phyloP scores from a whole-genome alignment of 345 rosid species.

The Gynandropsis gynandra region DNA sequence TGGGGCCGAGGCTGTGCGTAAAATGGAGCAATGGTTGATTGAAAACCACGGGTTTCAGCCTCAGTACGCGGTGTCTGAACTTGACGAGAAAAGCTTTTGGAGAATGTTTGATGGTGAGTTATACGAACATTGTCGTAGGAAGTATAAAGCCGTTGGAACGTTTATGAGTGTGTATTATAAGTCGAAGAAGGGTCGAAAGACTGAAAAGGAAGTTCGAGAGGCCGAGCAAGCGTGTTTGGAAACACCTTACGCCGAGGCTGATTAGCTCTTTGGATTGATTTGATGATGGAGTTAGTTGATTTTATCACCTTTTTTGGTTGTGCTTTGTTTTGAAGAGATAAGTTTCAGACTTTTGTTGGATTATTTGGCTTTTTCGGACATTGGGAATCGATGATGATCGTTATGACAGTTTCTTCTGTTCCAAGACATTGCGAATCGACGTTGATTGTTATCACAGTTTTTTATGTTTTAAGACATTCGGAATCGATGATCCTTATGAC shows the following conservation, averaged over 20 bases:
- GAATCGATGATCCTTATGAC: too few species aligned
- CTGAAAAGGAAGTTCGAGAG: slow-evolving; percentile 95
- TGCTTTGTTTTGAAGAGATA: too few species aligned
- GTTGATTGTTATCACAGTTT: too few species aligned
- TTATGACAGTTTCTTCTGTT: too few species aligned
- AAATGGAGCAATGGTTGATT: slow-evolving; percentile 84
- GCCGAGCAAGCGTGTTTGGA: slow-evolving; percentile 88
- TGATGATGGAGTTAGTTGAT: neutral
- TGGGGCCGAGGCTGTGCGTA: slow-evolving; percentile 80
- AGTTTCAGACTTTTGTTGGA: too few species aligned
- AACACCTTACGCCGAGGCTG: slow-evolving; percentile 33
- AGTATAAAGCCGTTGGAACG: slow-evolving; percentile 85
- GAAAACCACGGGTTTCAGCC: slow-evolving; percentile 95
- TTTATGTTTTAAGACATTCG: too few species aligned
- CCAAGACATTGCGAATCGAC: too few species aligned
- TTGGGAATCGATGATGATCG: too few species aligned
- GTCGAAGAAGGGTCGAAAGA: slow-evolving; percentile 97
- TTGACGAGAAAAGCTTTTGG: slow-evolving; percentile 86
- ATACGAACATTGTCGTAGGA: slow-evolving; percentile 79
- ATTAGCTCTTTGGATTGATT: slow-evolving; percentile 13
- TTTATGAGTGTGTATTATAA: slow-evolving; percentile 99
- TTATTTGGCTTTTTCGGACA: too few species aligned
- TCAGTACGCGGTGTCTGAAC: slow-evolving; percentile 93
- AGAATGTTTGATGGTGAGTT: slow-evolving; percentile 86
- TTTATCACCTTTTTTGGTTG: too few species aligned